Evolutionary conservation across 768 basidiomycete species (phyloP), one percentile per base, ranked within the genome.

Genomic region (Psilocybe cyanescens): DNA sequence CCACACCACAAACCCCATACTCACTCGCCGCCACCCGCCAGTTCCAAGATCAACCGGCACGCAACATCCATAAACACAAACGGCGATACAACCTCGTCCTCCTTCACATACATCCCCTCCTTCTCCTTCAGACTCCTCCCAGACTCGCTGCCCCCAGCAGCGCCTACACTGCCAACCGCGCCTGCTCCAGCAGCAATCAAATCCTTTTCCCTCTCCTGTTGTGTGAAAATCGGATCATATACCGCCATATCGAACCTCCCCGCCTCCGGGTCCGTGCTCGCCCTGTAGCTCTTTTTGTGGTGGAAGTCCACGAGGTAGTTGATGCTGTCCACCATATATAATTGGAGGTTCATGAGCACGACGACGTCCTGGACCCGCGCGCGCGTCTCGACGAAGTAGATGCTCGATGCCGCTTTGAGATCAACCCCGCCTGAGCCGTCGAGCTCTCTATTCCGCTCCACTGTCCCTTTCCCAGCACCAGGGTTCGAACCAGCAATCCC

Each of bases 281-380:
- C 93, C 66, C 80, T 84, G 75, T 98, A 97, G 55, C 95, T 92
- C 72, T 94, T 95, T 74, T 97, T 94, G 79, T 99, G 96, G 68
- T 97, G 90, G 77, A 99, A 99, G 72, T 99, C 97, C 59, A 99
- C 97, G 30, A 99, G 85, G 76, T 98, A 99, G 76, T 98, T 98
- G 73, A 89, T 88, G 24, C 89, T 88, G 72, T 99, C 97, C 17
- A 99, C 94, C 83, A 94, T 92, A 74, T 99, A 99, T 41, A 99
- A 84, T 68, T 98, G 95, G 1, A 99, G 84, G 74, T 99, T 97
- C 95, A 98, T 98, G 37, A 97, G 81, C 5, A 97, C 97, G 74
- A 99, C 95, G 19, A 97, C 91, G 67, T 95, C 92, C 67, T 94
- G 87, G 33, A 96, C 89, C 65, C 94, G 78, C 16, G 92, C 94